phyloP scores from a whole-genome alignment of 805 yeast species.

The Yamadazyma akitaensis region DNA sequence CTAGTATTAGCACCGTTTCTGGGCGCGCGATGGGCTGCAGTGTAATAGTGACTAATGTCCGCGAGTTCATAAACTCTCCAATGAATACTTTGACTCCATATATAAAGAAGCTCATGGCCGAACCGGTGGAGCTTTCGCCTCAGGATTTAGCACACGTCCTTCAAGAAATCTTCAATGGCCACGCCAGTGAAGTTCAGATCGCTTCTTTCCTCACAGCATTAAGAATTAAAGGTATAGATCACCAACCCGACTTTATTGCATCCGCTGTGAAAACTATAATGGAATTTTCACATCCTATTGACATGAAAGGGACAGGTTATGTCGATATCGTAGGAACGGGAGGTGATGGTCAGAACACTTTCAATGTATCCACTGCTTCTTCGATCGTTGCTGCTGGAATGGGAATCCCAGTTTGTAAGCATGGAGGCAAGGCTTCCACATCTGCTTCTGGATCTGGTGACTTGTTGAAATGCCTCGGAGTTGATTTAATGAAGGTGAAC shows the following conservation, averaged over 20 bases:
- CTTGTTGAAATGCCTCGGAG: conserved; percentile 73
- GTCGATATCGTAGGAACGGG: conserved; percentile 98
- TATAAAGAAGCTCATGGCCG: conserved; percentile 58
- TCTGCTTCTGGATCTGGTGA: conserved; percentile 95
- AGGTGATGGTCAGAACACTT: conserved; percentile 97
- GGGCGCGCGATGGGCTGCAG: too few species aligned
- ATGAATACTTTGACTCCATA: conserved; percentile 42
- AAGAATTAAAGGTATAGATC: conserved; percentile 72
- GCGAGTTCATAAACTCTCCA: background rate
- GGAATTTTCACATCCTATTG: conserved; percentile 57
- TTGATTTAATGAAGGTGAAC: conserved; percentile 71
- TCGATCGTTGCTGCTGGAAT: conserved; percentile 95
- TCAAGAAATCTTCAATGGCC: conserved; percentile 54
- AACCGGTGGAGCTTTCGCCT: conserved; percentile 62
- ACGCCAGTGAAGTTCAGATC: conserved; percentile 65
- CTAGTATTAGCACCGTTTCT: too few species aligned
- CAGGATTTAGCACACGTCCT: conserved; percentile 64
- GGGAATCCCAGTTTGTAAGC: conserved; percentile 78
- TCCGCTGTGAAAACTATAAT: conserved; percentile 78
- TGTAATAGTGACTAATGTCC: too few species aligned
- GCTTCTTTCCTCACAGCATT: conserved; percentile 80
- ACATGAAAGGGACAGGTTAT: conserved; percentile 35
- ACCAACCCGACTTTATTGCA: conserved; percentile 76
- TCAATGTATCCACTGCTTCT: conserved; percentile 91
- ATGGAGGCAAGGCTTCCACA: conserved; percentile 97